A percentile compares a stretch with the other conserved stretches of the same genome.
These are phyloP conservation scores for Solidago caesia DNA, from an alignment of 129 eudicot genomes.

Conservation along the genomic window DNA sequence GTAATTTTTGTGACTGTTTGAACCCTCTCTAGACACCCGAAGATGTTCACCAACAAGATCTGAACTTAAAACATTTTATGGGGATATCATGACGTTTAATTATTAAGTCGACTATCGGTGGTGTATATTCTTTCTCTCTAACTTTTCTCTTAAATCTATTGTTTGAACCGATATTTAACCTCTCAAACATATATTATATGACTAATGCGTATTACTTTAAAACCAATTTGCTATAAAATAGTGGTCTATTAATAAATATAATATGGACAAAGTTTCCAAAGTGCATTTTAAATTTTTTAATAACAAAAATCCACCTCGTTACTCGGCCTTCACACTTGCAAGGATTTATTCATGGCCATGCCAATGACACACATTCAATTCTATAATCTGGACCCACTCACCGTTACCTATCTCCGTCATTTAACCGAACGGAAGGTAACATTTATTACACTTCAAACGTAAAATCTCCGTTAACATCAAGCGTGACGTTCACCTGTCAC, in stretches of 20 bases:
- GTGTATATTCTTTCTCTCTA: too few relatives aligned
- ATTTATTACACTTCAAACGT: conserved; percentile 14
- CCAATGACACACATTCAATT: conserved; percentile 17
- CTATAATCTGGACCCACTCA: conserved; percentile 15
- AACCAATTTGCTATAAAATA: neutral
- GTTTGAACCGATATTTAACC: too few relatives aligned
- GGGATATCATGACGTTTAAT: too few relatives aligned
- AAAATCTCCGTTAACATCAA: conserved; percentile 6
- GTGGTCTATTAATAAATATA: neutral
- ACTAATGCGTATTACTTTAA: neutral
- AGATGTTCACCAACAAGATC: too few relatives aligned
- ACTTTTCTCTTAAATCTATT: too few relatives aligned
- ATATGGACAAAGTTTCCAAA: too few relatives aligned
- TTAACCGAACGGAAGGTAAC: conserved; percentile 7
- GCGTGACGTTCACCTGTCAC: neutral
- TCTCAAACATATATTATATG: too few relatives aligned
- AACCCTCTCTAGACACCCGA: too few relatives aligned
- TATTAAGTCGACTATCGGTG: too few relatives aligned
- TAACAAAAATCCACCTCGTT: neutral
- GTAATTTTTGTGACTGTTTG: too few relatives aligned
- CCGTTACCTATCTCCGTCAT: conserved; percentile 24
- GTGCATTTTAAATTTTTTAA: too few relatives aligned
- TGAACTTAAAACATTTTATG: too few relatives aligned
- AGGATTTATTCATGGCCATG: conserved; percentile 1
- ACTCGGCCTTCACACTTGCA: neutral